Percentiles rank a stretch among this genome's conserved stretches.
Conservation (phyloP, 345 rosid genomes). For the Luvunga scandens region DNA sequence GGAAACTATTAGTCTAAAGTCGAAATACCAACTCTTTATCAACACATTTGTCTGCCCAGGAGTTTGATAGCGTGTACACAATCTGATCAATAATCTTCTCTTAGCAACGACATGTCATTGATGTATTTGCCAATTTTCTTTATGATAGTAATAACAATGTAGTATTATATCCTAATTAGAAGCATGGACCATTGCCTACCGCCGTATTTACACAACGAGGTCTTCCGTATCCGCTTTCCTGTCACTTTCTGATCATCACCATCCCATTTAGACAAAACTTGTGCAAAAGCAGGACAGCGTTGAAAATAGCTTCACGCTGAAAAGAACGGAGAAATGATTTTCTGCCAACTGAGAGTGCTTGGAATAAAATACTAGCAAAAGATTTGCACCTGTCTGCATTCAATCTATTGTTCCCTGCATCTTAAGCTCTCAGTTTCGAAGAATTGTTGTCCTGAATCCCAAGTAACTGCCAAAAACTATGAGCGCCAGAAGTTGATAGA, state of each 20-base stretch:
- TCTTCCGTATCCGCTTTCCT: background rate
- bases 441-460: slow-evolving; percentile 43
- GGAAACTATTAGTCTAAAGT: background rate
- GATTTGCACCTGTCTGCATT: background rate
- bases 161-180: too few species aligned
- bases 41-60: background rate
- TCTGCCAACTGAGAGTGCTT: background rate
- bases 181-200: background rate
- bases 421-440: slow-evolving; percentile 29
- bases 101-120: background rate
- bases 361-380: background rate
- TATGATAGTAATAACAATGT: background rate
- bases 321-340: background rate
- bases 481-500: background rate
- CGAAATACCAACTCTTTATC: too few species aligned
- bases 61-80: background rate
- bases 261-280: background rate
- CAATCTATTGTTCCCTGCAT: background rate
- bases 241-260: background rate
- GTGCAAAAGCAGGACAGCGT: background rate
- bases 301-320: background rate
- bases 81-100: background rate
- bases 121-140: background rate
- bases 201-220: background rate
- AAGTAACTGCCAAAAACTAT: slow-evolving; percentile 26